Base-by-base conservation (phyloP, 169 alveolate species). In the Babesia divergens region DNA sequence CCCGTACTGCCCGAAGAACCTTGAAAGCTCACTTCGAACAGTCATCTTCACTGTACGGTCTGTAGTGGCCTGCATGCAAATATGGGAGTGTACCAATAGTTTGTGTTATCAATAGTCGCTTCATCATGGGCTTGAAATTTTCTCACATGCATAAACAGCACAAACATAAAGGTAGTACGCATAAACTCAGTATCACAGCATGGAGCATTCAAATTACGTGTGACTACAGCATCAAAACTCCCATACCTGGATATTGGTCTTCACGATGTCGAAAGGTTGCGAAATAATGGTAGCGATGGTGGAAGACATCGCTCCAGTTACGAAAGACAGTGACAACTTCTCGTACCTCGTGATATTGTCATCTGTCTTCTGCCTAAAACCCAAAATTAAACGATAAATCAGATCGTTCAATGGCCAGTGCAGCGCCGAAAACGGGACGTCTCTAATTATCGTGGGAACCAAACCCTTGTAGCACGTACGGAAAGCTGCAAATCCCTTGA, bases 391-490 rank as follows among this genome's bases (percentile, higher is more conserved):
- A 31, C 71, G 60, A 47, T 66, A 77, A 16, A 65, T 24, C 20
- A 69, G 46, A 49, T 80, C 88, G 28, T 80, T 69, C 44, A 68
- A 26, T 0, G 88, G 88, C 88, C 88, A 80, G 65, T 80, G 83
- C 3, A 80, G 38, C 1, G 83, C 65, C n/a, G 88, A 80, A 62
- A 69, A 80, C 5, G 88, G 88, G 28, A 80, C 66, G 54, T 80
- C 88, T 14, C 88, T 54, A 24, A 80, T 58, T 1, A 80, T 18
- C 0, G 88, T 80, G 1, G 88, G 51, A 20, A 28, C 26, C 8
- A 64, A 40, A 7, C 88, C 88, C 55, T 43, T 42, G 34, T 80
- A 80, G 38, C 55, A 40, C 9, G 80, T 29, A 0, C 13, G 5
- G 22, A 50, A 4, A 1, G n/a, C 22, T 28, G 35, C 31, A 0